A percentile compares a stretch with the other conserved stretches of the same genome.
Conservation (phyloP, 495 filamentous ascomycete genomes). For the Hypomontagnella submonticulosa region DNA sequence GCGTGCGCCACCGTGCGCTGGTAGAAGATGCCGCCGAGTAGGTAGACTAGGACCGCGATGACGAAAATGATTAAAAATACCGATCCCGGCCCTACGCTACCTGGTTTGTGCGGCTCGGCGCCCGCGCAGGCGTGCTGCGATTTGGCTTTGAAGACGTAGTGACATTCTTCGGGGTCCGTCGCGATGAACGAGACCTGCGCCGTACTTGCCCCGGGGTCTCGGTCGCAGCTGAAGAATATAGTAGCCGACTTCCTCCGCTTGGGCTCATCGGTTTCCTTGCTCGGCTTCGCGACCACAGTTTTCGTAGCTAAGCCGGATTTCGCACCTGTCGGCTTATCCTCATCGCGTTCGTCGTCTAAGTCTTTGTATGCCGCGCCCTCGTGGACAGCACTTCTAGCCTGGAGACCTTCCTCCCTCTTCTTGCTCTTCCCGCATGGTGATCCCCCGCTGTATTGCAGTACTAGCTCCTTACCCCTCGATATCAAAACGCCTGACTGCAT, state of each 20-base stretch:
- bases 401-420: constrained; percentile 36
- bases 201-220: constrained; percentile 65
- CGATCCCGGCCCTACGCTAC: constrained; percentile 80
- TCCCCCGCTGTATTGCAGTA: constrained; percentile 90
- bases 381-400: constrained; percentile 47
- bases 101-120: constrained; percentile 67
- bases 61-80: constrained; percentile 93
- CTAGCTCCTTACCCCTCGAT: constrained; percentile 88
- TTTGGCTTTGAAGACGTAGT: constrained; percentile 97
- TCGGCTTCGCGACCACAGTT: constrained; percentile 33
- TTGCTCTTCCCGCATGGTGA: constrained; percentile 73
- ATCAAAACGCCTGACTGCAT: constrained; percentile 75
- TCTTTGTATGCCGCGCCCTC: constrained; percentile 50
- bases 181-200: constrained; percentile 84
- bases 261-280: constrained; percentile 54
- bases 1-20: constrained; percentile 95
- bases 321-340: constrained; percentile 45
- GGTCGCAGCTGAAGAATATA: constrained; percentile 94
- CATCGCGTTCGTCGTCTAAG: constrained; percentile 55
- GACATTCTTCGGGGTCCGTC: constrained; percentile 83
- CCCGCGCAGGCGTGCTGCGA: constrained; percentile 83
- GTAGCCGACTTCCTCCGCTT: constrained; percentile 81
- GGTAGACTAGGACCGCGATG: constrained; percentile 86
- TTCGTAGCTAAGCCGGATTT: constrained; percentile 32
- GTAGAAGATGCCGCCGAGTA: constrained; percentile 93